These are phyloP conservation scores for Schizonepeta tenuifolia DNA, from an alignment of 257 asterid species.

Conservation along the genomic window DNA sequence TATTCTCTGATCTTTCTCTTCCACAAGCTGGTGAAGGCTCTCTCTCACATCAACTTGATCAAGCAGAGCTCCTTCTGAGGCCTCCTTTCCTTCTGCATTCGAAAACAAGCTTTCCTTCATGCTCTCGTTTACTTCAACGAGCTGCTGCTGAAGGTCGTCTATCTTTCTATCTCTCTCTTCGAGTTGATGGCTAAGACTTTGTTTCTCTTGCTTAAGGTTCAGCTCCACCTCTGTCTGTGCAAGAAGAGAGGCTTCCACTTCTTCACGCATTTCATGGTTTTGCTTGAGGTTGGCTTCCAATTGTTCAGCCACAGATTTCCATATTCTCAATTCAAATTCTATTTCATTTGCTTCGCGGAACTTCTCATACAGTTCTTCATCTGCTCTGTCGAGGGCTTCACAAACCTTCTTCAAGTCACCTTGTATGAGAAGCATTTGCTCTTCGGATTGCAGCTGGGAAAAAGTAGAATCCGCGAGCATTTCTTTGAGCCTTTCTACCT, in stretches of 20 bases:
- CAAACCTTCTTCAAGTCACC: slow-evolving; percentile 52
- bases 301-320: slow-evolving; percentile 77
- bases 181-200: slow-evolving; percentile 45
- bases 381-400: slow-evolving; percentile 65
- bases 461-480: slow-evolving; percentile 56
- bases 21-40: slow-evolving; percentile 59
- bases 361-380: slow-evolving; percentile 67
- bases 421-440: slow-evolving; percentile 57
- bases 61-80: slow-evolving; percentile 19
- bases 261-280: slow-evolving; percentile 59
- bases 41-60: slow-evolving; percentile 47
- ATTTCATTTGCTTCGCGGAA: slow-evolving; percentile 64
- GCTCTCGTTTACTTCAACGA: slow-evolving; percentile 41
- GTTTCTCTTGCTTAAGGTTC: slow-evolving; percentile 68
- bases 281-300: slow-evolving; percentile 60
- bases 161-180: slow-evolving; percentile 59
- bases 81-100: slow-evolving; percentile 34
- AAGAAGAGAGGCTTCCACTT: slow-evolving; percentile 88
- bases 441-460: slow-evolving; percentile 45
- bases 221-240: slow-evolving; percentile 65
- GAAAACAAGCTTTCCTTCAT: slow-evolving; percentile 22
- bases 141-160: slow-evolving; percentile 56
- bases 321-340: slow-evolving; percentile 74
- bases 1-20: slow-evolving; percentile 70
- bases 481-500: slow-evolving; percentile 50